phyloP scores from a whole-genome alignment of 768 basidiomycete species.

The Russula dissimulans region DNA sequence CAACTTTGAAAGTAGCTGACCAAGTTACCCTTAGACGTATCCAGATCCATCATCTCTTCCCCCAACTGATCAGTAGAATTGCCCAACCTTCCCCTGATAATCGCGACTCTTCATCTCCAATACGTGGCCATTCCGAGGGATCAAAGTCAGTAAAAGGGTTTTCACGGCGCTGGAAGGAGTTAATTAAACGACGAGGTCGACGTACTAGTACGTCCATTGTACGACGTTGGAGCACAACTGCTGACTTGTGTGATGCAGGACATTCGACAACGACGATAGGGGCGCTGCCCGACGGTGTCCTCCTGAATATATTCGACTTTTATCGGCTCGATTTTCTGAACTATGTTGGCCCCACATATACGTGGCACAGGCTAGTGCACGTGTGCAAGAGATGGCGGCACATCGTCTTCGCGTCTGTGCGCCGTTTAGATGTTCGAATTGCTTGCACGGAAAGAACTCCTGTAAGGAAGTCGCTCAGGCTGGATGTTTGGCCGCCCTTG shows the following conservation, averaged over 20 bases:
- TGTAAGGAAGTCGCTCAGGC: background rate
- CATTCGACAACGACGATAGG: background rate
- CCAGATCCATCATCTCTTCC: too few relatives aligned
- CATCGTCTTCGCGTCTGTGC: background rate
- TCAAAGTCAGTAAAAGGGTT: background rate
- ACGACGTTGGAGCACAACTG: too few relatives aligned
- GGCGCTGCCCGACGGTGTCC: background rate
- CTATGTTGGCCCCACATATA: background rate
- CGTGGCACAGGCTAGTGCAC: background rate
- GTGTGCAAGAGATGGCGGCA: slow-evolving; percentile 2
- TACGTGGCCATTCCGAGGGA: too few relatives aligned
- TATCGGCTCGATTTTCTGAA: background rate
- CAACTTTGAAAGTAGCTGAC: too few relatives aligned
- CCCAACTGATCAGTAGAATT: too few relatives aligned
- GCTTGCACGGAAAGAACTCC: background rate
- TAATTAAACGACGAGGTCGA: background rate
- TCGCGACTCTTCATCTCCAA: too few relatives aligned
- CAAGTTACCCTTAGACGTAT: too few relatives aligned
- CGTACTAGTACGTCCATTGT: background rate
- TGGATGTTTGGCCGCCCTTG: background rate
- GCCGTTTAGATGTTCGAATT: background rate
- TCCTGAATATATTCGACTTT: slow-evolving; percentile 7
- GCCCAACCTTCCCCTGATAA: too few relatives aligned
- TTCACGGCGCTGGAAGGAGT: background rate
- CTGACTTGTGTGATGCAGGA: background rate